Percentiles rank a stretch among this genome's conserved stretches.
Conservation (phyloP, 1,139 yeast genomes). For the Kluyveromyces sp. region DNA sequence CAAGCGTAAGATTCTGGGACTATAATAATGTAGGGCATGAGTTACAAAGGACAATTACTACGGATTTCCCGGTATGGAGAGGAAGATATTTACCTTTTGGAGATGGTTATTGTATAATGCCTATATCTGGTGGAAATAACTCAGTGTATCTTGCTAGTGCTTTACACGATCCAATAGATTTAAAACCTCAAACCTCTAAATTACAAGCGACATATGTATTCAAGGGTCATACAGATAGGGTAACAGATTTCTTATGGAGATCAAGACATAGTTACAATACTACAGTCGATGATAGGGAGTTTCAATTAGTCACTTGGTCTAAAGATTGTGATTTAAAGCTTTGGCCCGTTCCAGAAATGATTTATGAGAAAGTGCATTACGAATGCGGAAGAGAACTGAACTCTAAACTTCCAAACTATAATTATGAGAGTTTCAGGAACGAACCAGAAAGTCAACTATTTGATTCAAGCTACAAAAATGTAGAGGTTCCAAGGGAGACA, state of each 20-base stretch:
- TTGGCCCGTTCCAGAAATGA: conserved; percentile 64
- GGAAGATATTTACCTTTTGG: conserved; percentile 91
- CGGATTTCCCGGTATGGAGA: conserved; percentile 81
- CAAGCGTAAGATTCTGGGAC: conserved; percentile 85
- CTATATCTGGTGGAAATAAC: conserved; percentile 78
- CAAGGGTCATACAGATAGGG: conserved; percentile 76
- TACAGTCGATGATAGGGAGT: conserved; percentile 61
- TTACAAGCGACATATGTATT: conserved; percentile 56
- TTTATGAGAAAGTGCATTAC: conserved; percentile 54
- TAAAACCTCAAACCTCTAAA: conserved; percentile 33
- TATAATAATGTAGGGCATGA: conserved; percentile 33
- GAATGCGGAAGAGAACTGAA: conserved; percentile 35
- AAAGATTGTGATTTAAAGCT: conserved; percentile 76
- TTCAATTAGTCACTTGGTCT: conserved; percentile 90
- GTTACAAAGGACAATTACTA: conserved; percentile 54
- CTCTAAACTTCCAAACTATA: conserved; percentile 37
- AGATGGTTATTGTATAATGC: conserved; percentile 84
- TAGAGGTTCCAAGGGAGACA: conserved; percentile 29
- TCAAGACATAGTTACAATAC: conserved; percentile 42
- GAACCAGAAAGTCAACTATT: conserved; percentile 36
- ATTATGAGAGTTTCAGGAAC: conserved; percentile 42
- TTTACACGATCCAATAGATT: conserved; percentile 31
- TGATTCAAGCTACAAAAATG: conserved; percentile 12
- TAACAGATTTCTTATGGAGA: conserved; percentile 86
- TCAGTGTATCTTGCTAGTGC: conserved; percentile 57